These are phyloP conservation scores for Pholiota molesta DNA, from an alignment of 768 basidiomycete genomes.

Conservation along the genomic window DNA sequence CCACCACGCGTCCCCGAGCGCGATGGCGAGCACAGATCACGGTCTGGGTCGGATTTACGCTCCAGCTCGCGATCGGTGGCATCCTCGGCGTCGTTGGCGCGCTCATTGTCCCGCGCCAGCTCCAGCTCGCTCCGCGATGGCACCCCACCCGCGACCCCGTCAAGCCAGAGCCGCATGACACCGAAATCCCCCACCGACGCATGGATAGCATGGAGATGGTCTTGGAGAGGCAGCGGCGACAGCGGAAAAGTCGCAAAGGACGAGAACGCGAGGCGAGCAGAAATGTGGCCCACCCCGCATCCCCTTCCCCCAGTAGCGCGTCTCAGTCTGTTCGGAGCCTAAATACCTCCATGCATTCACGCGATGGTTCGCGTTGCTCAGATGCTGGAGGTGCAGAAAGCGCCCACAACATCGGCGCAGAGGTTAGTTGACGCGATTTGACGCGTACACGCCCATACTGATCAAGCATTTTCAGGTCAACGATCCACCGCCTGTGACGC, in stretches of 20 bases:
- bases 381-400: conserved; percentile 33
- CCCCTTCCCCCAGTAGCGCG: conserved; percentile 56
- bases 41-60: conserved; percentile 37
- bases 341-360: conserved; percentile 55
- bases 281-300: conserved; percentile 40
- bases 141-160: conserved; percentile 65
- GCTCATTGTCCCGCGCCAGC: conserved; percentile 47
- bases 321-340: conserved; percentile 47
- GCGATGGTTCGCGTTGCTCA: conserved; percentile 51
- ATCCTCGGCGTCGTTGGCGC: conserved; percentile 39
- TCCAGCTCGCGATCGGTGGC: conserved; percentile 39
- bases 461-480: conserved; percentile 19
- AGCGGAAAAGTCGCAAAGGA: conserved; percentile 55
- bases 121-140: conserved; percentile 54
- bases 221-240: conserved; percentile 72
- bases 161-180: conserved; percentile 63
- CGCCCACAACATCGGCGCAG: conserved; percentile 28
- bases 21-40: conserved; percentile 35
- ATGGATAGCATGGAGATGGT: conserved; percentile 80
- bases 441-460: conserved; percentile 26
- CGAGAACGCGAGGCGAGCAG: conserved; percentile 40
- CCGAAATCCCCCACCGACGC: conserved; percentile 50
- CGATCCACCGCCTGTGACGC: conserved; percentile 49
- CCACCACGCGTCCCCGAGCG: conserved; percentile 48
- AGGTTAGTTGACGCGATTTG: conserved; percentile 45